A percentile compares a stretch with the other conserved stretches of the same genome.
phyloP scores from a whole-genome alignment of 768 basidiomycete genomes.

The Neoboletus brunneissimus region DNA sequence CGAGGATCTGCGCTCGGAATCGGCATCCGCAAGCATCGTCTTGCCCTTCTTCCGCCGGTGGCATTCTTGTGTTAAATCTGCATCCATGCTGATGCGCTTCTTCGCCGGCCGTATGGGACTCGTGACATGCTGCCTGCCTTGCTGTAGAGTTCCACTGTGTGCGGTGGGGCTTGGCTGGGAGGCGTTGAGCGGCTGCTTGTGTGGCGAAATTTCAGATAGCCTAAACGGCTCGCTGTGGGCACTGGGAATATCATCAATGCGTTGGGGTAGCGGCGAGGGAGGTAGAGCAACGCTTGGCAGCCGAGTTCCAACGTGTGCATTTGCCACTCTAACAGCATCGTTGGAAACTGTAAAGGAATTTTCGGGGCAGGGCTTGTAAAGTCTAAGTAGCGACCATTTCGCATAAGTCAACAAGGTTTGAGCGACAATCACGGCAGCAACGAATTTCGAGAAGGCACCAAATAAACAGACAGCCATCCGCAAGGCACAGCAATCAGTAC shows the following conservation, averaged over 20 bases:
- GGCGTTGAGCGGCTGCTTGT: constrained; percentile 20
- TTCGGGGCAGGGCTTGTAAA: constrained; percentile 26
- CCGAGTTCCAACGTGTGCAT: constrained; percentile 2
- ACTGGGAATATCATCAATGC: neutral
- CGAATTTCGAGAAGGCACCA: constrained; percentile 19
- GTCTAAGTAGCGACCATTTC: constrained; percentile 22
- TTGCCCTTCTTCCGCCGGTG: constrained; percentile 34
- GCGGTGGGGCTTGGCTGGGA: constrained; percentile 6
- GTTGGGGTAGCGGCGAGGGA: neutral
- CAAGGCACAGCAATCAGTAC: constrained; percentile 30
- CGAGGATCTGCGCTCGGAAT: constrained; percentile 16
- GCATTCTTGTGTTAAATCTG: constrained; percentile 18
- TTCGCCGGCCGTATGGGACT: constrained; percentile 43
- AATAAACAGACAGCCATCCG: constrained; percentile 11
- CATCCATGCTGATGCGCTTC: constrained; percentile 46
- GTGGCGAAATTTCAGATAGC: constrained; percentile 52
- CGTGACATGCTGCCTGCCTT: constrained; percentile 20
- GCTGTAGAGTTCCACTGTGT: constrained; percentile 16
- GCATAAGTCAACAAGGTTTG: constrained; percentile 21
- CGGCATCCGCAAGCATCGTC: constrained; percentile 9
- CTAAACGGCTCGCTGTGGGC: constrained; percentile 33
- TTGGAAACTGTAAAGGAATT: constrained; percentile 9
- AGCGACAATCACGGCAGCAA: constrained; percentile 25
- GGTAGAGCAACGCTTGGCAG: neutral
- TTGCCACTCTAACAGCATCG: constrained; percentile 12